Base-by-base conservation (phyloP, 78 protist species). In the Pirum gemmata region DNA sequence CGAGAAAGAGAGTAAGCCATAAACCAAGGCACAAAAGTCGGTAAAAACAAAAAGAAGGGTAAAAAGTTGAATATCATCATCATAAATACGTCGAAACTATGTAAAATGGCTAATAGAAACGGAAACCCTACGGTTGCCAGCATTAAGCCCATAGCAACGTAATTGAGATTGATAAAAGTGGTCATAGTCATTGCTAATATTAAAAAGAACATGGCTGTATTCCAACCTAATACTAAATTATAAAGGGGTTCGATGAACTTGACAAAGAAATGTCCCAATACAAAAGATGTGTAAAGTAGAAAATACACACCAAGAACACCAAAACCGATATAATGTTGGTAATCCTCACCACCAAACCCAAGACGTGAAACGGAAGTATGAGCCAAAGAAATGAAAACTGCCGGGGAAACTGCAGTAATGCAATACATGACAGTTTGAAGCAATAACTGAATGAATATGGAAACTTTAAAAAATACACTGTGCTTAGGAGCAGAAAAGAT, bases 1-100 rank as follows among this genome's bases (percentile, higher is more conserved):
- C 91, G 91, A 74, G 84, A 1, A 33, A 77, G 61, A 35, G 91
- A 25, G 35, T 79, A 89, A 33, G 78, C 73, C 36, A 51, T 1
- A 74, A 89, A 35, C 31, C 75, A 39, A 25, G 39, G 33, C 36
- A 77, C 41, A 21, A 74, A 38, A 1, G 91, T 89, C 61, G 91
- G 91, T 51, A 41, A 61, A 51, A 87, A 87, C 39, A 87, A 27
- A 0, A 82, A 21, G 86, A 26, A 82, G 40, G 8, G 80, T 5
- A 77, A 18, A n/a, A 77, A 18, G 18, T 77, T 77, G 21, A 18
- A 38, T n/a, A 77, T 37, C 80, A 77, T 25, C 13, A 40, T 21
- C 79, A 82, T 21, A 0, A 41, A 82, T 18, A 18, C 29, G 41
- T 18, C n/a, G 51, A 82, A 21, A 34, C 21, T n/a, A 73, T 31